Percentiles rank a stretch among this genome's conserved stretches.
These are phyloP conservation scores for Solanum ossicruentum DNA, from an alignment of 257 asterid species.

Conservation along the genomic window DNA sequence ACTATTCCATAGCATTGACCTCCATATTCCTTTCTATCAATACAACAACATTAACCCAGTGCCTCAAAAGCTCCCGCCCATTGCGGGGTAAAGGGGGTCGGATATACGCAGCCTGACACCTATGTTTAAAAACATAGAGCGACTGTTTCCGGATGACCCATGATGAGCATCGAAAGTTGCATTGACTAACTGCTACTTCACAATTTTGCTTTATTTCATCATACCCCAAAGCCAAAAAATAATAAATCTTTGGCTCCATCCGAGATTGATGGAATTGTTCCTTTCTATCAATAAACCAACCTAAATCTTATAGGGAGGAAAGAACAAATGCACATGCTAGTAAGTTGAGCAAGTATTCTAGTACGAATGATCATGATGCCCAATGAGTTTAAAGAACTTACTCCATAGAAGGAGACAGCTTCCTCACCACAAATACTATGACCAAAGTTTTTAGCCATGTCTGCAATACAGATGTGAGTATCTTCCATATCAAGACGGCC, in stretches of 20 bases:
- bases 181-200: no score
- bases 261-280: no score
- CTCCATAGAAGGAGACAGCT: conserved; percentile 83
- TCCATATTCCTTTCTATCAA: not conserved
- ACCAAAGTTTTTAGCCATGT: conserved; percentile 58
- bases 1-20: not conserved
- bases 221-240: no score
- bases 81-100: no score
- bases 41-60: no score
- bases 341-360: not conserved
- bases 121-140: no score
- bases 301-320: not conserved
- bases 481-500: conserved; percentile 72
- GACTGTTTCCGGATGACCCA: no score
- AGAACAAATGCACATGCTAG: not conserved
- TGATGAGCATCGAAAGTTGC: no score
- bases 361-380: not conserved
- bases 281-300: not conserved
- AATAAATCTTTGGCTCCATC: no score
- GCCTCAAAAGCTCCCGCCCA: no score
- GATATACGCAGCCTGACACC: no score
- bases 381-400: conserved; percentile 42
- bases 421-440: conserved; percentile 33
- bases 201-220: no score
- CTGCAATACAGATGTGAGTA: conserved; percentile 70